Conservation (phyloP, 1,139 yeast species). For the Geotrichum candidum region DNA sequence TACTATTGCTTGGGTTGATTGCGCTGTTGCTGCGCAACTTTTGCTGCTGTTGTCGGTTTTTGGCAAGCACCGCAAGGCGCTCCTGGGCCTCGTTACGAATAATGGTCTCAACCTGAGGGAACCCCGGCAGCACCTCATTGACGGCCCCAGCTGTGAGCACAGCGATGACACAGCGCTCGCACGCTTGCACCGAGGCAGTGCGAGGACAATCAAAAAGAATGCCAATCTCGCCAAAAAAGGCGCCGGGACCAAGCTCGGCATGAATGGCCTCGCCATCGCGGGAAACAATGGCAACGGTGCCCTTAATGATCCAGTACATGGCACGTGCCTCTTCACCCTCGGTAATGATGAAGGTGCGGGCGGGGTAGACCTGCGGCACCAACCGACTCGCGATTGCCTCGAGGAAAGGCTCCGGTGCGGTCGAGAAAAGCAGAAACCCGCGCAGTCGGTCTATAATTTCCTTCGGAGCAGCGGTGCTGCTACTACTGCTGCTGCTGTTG, state of each 20-base stretch:
- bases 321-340: conserved; percentile 71
- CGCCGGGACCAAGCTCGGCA: conserved; percentile 63
- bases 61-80: conserved; percentile 62
- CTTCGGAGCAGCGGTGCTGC: conserved; percentile 15
- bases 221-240: conserved; percentile 75
- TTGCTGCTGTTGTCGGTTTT: conserved; percentile 37
- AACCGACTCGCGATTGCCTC: conserved; percentile 53
- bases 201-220: conserved; percentile 67
- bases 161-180: conserved; percentile 59
- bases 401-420: conserved; percentile 61
- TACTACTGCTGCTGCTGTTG: not conserved
- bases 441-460: conserved; percentile 49
- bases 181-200: conserved; percentile 74
- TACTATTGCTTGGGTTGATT: not conserved
- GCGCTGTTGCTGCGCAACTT: not conserved
- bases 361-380: conserved; percentile 53
- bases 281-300: conserved; percentile 65
- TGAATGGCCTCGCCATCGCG: conserved; percentile 70
- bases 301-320: conserved; percentile 75
- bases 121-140: conserved; percentile 52
- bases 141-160: conserved; percentile 61
- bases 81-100: conserved; percentile 77
- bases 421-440: conserved; percentile 55
- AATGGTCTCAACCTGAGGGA: conserved; percentile 59
- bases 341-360: conserved; percentile 62